Evolutionary conservation across 2,329 filamentous ascomycete species (phyloP).

Genomic region (Aspergillus persii): DNA sequence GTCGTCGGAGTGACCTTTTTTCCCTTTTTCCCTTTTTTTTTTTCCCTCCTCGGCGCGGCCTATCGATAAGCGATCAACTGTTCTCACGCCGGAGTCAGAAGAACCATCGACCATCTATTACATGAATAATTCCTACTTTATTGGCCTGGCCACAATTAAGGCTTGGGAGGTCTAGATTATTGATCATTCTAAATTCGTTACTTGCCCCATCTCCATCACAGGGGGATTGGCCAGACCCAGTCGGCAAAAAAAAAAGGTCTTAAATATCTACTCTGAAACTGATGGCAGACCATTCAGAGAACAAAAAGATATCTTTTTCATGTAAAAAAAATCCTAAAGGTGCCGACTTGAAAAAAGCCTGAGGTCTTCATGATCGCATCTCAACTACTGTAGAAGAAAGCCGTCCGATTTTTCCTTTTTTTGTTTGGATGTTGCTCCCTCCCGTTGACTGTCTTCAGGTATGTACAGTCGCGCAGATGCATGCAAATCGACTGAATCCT

Average conservation of each 20-base stretch:
- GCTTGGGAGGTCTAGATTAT: not conserved
- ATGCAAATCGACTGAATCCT: constrained; percentile 43
- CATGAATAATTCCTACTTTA: not conserved
- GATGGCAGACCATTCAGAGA: not conserved
- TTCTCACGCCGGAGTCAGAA: not conserved
- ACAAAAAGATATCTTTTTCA: constrained; percentile 20
- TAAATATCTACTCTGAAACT: not conserved
- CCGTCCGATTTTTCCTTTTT: constrained; percentile 34
- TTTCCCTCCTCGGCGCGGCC: not conserved
- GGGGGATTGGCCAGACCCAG: not conserved
- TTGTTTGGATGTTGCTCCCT: constrained; percentile 38
- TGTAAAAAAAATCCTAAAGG: constrained; percentile 22
- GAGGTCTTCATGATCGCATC: constrained; percentile 43
- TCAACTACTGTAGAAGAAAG: constrained; percentile 42
- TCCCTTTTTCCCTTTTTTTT: constrained; percentile 20
- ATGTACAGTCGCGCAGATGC: constrained; percentile 43
- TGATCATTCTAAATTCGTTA: not conserved
- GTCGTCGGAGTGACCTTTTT: constrained; percentile 19
- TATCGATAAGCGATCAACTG: constrained; percentile 34
- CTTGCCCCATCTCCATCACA: not conserved
- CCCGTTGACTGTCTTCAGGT: constrained; percentile 35
- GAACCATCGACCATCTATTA: not conserved
- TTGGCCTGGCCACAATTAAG: too few species aligned
- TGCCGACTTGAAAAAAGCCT: constrained; percentile 19
- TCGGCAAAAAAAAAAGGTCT: not conserved